A percentile compares a stretch with the other conserved stretches of the same genome.
phyloP scores from a whole-genome alignment of 805 yeast genomes.

The Metschnikowia anglica region DNA sequence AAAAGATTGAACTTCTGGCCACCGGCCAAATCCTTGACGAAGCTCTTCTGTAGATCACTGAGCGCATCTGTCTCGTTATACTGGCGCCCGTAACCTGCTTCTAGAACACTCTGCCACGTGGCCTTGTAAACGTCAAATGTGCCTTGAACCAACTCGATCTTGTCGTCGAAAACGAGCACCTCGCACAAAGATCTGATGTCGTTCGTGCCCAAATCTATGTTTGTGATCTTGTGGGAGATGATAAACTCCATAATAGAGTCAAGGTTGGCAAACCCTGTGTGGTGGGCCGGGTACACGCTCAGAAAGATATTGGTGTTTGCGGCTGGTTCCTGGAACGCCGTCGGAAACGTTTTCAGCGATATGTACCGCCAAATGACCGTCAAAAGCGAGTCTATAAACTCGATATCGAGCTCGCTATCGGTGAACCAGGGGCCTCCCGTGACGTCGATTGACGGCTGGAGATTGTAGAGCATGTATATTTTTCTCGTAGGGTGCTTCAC shows the following conservation, averaged over 20 bases:
- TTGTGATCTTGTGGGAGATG: constrained; percentile 66
- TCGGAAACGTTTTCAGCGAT: constrained; percentile 73
- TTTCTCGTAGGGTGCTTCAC: constrained; percentile 93
- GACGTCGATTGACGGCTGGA: constrained; percentile 92
- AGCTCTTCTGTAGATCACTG: constrained; percentile 14
- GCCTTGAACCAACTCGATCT: constrained; percentile 59
- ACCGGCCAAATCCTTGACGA: constrained; percentile 14
- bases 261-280: constrained; percentile 66
- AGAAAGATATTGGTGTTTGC: constrained; percentile 41
- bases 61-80: constrained; percentile 24
- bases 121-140: constrained; percentile 69
- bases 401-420: constrained; percentile 90
- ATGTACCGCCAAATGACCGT: constrained; percentile 87
- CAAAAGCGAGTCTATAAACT: constrained; percentile 80
- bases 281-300: constrained; percentile 54
- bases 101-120: constrained; percentile 78
- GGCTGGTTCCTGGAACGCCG: constrained; percentile 53
- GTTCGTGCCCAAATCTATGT: constrained; percentile 69
- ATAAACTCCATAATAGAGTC: constrained; percentile 76
- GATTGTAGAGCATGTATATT: constrained; percentile 89
- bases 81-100: constrained; percentile 55
- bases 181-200: constrained; percentile 85
- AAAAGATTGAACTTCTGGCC: constrained; percentile 37
- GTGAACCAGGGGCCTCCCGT: constrained; percentile 99
- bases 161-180: constrained; percentile 84